Conservation (phyloP, 805 yeast genomes). For the Grigorovia transvaalensis region DNA sequence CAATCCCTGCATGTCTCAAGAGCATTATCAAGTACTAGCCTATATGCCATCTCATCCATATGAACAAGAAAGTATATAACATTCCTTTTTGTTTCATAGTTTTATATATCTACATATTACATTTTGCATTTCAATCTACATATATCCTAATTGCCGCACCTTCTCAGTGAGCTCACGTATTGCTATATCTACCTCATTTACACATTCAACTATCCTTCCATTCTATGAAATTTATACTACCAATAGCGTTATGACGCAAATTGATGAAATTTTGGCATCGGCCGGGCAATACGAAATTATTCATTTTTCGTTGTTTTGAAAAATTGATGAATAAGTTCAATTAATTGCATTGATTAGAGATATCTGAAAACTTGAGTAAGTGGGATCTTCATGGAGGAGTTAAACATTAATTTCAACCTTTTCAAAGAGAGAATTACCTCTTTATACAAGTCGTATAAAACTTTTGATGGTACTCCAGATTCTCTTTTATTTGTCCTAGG, state of each 20-base stretch:
- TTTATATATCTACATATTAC: too few species aligned
- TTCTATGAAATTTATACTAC: too few species aligned
- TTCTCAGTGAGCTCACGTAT: too few species aligned
- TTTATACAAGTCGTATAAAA: slow-evolving; percentile 18
- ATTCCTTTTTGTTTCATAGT: too few species aligned
- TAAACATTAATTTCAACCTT: slow-evolving; percentile 22
- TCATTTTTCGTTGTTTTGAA: neutral
- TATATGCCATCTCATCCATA: too few species aligned
- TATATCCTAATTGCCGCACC: too few species aligned
- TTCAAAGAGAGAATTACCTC: slow-evolving; percentile 21
- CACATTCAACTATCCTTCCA: too few species aligned
- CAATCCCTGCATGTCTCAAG: too few species aligned
- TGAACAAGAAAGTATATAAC: too few species aligned
- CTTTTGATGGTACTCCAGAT: slow-evolving; percentile 28
- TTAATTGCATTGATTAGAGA: neutral
- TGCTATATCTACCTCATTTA: too few species aligned
- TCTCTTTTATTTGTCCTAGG: slow-evolving; percentile 66
- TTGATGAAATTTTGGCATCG: neutral
- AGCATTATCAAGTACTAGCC: too few species aligned
- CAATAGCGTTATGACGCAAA: too few species aligned
- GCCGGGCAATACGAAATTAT: neutral
- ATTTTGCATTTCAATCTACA: neutral
- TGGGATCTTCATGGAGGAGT: slow-evolving; percentile 20
- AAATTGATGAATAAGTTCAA: neutral
- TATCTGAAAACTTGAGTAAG: neutral